A percentile compares a stretch with the other conserved stretches of the same genome.
Conservation (phyloP, 352 stramenopile genomes). For the Plasmopara muralis region DNA sequence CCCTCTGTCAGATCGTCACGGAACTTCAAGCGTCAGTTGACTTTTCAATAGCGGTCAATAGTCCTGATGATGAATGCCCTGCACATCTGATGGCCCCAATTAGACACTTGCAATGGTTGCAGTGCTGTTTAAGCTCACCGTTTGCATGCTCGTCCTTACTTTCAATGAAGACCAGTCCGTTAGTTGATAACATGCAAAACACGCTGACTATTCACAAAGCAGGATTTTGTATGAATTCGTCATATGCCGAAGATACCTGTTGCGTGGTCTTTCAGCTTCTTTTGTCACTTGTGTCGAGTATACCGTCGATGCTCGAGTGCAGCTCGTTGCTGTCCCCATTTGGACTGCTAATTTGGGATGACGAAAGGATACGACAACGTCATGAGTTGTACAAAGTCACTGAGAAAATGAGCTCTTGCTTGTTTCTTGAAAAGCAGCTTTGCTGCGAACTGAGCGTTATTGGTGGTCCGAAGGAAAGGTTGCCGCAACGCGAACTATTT, state of each 20-base stretch:
- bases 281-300: conserved; percentile 26
- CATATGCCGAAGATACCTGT: conserved; percentile 35
- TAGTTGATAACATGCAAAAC: conserved; percentile 25
- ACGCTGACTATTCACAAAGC: conserved; percentile 20
- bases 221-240: conserved; percentile 16
- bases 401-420: conserved; percentile 21
- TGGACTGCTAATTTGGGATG: conserved; percentile 15
- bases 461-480: conserved; percentile 31
- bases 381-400: conserved; percentile 2
- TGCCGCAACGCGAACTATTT: conserved; percentile 18
- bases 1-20: conserved; percentile 3
- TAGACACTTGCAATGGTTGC: conserved; percentile 21
- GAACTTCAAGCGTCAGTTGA: conserved; percentile 14
- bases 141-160: conserved; percentile 17
- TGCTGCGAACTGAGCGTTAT: conserved; percentile 23
- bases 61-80: conserved; percentile 32
- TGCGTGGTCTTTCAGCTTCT: conserved; percentile 31
- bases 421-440: conserved; percentile 32
- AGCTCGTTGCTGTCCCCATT: conserved; percentile 17
- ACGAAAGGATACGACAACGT: conserved; percentile 3
- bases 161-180: conserved; percentile 1
- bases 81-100: conserved; percentile 4
- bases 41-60: conserved; percentile 34
- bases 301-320: conserved; percentile 31
- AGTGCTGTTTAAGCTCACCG: conserved; percentile 30